These are phyloP conservation scores for Myxozyma nipponensis DNA, from an alignment of 805 yeast species.

Conservation along the genomic window DNA sequence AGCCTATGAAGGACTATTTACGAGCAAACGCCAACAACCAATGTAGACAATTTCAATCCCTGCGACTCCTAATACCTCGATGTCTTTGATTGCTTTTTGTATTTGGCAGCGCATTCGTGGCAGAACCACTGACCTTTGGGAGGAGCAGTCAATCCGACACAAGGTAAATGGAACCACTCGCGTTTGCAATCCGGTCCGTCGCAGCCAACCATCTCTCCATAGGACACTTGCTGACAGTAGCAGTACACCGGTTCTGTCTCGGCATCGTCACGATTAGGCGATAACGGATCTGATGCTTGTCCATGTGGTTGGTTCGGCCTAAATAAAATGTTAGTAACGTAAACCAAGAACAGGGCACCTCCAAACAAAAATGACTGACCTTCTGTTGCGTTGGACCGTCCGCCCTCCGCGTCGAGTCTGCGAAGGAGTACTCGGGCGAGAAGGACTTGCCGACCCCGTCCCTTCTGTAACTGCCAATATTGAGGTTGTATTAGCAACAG, in stretches of 20 bases:
- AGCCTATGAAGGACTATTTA: background rate
- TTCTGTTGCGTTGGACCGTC: conserved; percentile 1
- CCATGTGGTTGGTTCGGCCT: conserved; percentile 15
- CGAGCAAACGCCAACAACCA: background rate
- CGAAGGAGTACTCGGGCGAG: conserved; percentile 11
- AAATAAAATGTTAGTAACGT: conserved; percentile 3
- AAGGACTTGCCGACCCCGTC: conserved; percentile 6
- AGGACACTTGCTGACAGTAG: conserved; percentile 94
- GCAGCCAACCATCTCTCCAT: conserved; percentile 99
- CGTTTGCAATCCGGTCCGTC: conserved; percentile 86
- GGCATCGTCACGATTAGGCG: conserved; percentile 22
- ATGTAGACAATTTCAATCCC: background rate
- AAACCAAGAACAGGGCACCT: conserved; percentile 1
- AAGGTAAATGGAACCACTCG: conserved; percentile 92
- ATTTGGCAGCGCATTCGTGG: conserved; percentile 47
- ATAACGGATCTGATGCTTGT: conserved; percentile 9
- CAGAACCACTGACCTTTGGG: conserved; percentile 60
- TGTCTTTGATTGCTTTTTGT: conserved; percentile 15
- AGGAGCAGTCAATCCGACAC: conserved; percentile 74
- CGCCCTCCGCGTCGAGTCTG: conserved; percentile 11
- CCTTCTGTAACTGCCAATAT: background rate
- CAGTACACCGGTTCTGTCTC: conserved; percentile 78
- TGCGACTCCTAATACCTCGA: background rate
- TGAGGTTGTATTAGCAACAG: conserved; percentile 2
- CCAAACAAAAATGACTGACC: conserved; percentile 5